Conservation (phyloP, 176 grass and related monocot genomes). For the Carex cristatella region DNA sequence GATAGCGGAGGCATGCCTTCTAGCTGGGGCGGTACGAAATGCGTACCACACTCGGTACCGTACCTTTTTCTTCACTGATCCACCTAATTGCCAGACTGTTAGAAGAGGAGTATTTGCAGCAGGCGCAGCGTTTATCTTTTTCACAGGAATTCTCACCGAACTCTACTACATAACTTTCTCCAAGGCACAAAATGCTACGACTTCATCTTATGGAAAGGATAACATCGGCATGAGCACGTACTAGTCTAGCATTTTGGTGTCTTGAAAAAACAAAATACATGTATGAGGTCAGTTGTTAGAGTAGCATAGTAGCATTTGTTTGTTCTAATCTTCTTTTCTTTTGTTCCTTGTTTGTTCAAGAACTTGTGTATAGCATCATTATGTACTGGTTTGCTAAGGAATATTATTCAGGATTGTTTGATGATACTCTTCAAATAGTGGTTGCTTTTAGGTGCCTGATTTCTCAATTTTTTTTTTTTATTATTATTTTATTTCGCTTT, state of each 20-base stretch:
- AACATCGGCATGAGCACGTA: slow-evolving; percentile 56
- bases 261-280: background rate
- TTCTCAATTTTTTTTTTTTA: background rate
- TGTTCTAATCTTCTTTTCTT: background rate
- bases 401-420: background rate
- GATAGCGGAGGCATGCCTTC: slow-evolving; percentile 61
- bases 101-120: slow-evolving; percentile 63
- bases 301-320: slow-evolving; percentile 30
- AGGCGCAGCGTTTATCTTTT: slow-evolving; percentile 61
- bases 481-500: background rate
- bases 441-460: background rate
- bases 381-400: background rate
- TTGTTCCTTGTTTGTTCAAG: background rate
- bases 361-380: background rate
- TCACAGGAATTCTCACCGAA: slow-evolving; percentile 59
- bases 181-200: slow-evolving; percentile 29
- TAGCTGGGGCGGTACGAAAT: slow-evolving; percentile 61
- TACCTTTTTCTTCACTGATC: slow-evolving; percentile 35
- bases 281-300: slow-evolving; percentile 3
- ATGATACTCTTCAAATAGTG: background rate
- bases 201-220: slow-evolving; percentile 28
- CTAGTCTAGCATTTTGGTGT: slow-evolving; percentile 17
- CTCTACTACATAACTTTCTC: slow-evolving; percentile 61
- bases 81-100: slow-evolving; percentile 54
- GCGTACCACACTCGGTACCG: slow-evolving; percentile 84